Evolutionary conservation across 129 eudicot genomes (phyloP).

Genomic region (Erigeron canadensis): DNA sequence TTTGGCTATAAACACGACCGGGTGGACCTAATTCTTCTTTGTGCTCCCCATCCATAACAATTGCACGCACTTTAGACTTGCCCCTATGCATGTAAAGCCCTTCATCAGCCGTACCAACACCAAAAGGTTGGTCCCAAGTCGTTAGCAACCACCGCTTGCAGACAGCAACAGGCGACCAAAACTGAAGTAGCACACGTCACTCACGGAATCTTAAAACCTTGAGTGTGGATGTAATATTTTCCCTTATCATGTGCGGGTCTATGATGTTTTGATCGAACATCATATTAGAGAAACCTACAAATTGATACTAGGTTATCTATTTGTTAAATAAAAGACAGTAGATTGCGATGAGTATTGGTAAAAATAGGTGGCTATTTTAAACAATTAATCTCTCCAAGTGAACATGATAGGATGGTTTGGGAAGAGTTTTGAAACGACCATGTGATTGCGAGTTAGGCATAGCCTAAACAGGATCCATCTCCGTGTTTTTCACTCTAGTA

Average conservation of each 20-base stretch:
- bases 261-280: slow-evolving; percentile 7
- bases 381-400: neutral
- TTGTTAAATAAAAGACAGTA: neutral
- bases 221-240: neutral
- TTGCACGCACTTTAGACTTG: neutral
- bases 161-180: slow-evolving; percentile 24
- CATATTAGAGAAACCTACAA: slow-evolving; percentile 7
- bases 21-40: slow-evolving; percentile 14
- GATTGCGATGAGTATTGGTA: neutral
- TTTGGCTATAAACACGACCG: slow-evolving; percentile 17
- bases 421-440: too few relatives aligned
- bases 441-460: neutral
- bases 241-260: slow-evolving; percentile 9
- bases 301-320: neutral
- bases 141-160: slow-evolving; percentile 12
- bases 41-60: slow-evolving; percentile 11
- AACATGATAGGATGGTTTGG: neutral
- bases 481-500: too few relatives aligned
- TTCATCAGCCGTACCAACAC: slow-evolving; percentile 17
- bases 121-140: slow-evolving; percentile 27
- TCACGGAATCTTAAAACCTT: slow-evolving; percentile 16
- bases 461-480: too few relatives aligned
- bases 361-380: neutral
- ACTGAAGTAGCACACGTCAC: slow-evolving; percentile 11
- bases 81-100: slow-evolving; percentile 9